Evolutionary conservation across 2,329 filamentous ascomycete species (phyloP), one percentile per base, ranked within the genome.

Genomic region (Trichoderma harzianum): DNA sequence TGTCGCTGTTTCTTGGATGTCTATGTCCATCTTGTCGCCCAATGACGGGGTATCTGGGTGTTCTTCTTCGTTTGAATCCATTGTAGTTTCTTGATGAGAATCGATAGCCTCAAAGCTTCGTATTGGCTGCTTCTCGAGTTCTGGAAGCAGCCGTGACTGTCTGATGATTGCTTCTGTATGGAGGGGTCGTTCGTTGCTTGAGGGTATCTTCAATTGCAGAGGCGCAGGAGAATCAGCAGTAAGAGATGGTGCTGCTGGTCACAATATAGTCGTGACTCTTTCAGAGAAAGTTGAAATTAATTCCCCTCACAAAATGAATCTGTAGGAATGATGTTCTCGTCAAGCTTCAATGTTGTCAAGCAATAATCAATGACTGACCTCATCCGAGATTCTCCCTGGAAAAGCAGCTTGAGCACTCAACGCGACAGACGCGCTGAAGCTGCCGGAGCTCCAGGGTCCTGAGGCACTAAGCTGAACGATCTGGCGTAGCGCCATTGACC

Each of bases 381-480:
- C 26, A 67, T 53, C 55, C 63, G 62, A 62, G 36, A 66, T 71
- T 61, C 63, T 71, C 63, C 69, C 69, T 61, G 36, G 30, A 36
- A 53, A 28, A 47, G 39, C 63, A 47, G 55, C 55, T 11, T 12
- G 10, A 67, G 62, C 69, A 66, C 69, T 70, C 47, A 70, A 71
- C 70, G 73, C 73, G 73, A 58, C 67, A n/a, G 68, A 65, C 72
- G 72, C 72, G 72, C 70, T 72, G 60, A 18, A 71, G 69, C 69
- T 65, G 8, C 21, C 30, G 57, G 34, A 39, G 51, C 43, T 47
- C 63, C 62, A 65, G n/a, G 55, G 55, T 26, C 51, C 32, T 24
- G 58, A 58, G 63, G 64, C 60, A 34, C 70, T 61, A 72, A 69
- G 57, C 12, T n/a, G 7, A 21, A 32, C 24, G n/a, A 51, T 51